Base-by-base conservation (phyloP, 192 early-diverging fungal species). In the Rhizoclosmatium globosum region DNA sequence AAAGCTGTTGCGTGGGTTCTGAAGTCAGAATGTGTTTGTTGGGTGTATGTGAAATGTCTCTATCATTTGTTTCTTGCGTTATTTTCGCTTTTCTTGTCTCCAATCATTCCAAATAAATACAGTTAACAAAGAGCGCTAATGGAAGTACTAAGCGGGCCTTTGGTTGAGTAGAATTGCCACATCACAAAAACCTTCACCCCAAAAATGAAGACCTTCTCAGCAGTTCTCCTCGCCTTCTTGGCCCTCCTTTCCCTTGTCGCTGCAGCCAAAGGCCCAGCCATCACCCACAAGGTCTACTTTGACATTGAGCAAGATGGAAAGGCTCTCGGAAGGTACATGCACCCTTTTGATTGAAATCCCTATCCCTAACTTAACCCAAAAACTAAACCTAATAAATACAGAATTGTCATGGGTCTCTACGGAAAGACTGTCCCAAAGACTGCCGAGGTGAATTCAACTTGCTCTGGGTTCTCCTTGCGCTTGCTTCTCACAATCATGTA, bases 371-470 rank as follows among this genome's bases (percentile, higher is more conserved):
- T 17, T 17, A 57, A 57, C 15, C 56, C 56, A 17, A 15, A 57
- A 57, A 17, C 56, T 15, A 15, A 31, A 31, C 31, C 31, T 31
- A 31, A 31, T 31, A 31, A 64, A 45, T 47, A 4, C 78, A 74
- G 82, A 31, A 79, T 89, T 71, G 78, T 80, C 41, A 77, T 89
- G 61, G 88, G 88, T 31, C 81, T 89, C 38, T 87, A 86, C 77
- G 88, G 88, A 45, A 80, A 86, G 75, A 86, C 84, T 43, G 82
- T 86, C 2, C 85, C 85, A 46, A 80, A 83, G 73, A 86, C 84
- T 31, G 93, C 93, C 74, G 96, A 99, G 71, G 79, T 80, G 31
- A 31, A 95, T 95, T 58, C 21, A 19, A 38, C 89, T n/a, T 93
- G 88, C 89, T 91, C 76, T 77, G 48, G 23, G 89, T 94, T 77